Base-by-base conservation (phyloP, 1,139 yeast species). In the Candida albicans region DNA sequence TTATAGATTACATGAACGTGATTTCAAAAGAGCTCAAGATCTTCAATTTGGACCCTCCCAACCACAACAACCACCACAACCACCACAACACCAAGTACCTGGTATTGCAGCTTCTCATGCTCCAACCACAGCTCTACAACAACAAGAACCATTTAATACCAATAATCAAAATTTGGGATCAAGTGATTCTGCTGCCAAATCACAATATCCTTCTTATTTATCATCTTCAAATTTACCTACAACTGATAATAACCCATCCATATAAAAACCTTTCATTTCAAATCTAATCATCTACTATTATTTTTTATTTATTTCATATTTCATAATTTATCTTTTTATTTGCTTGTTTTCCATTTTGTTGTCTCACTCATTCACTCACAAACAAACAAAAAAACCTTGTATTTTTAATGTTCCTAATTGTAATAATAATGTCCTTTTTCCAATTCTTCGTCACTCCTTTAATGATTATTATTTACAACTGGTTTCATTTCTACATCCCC, bases 1-100 rank as follows among this genome's bases (percentile, higher is more conserved):
- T 61, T 77, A 77, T 54, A 81, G 79, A 60, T 68, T 85, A 36
- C 95, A 87, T 57, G 68, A 73, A 43, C 56, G 76, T 42, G 75
- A 70, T 49, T 33, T 44, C 29, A 50, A 37, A 34, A 41, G 43
- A 30, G 45, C 41, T 33, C 51, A 40, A 35, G 44, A 48, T 13
- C 29, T 34, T 24, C 39, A 36, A 10, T 11, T 29, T 28, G 14
- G 33, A 33, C 14, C 37, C 12, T 33, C 30, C 27, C 38, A 35
- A 26, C 27, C n/a, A 12, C 35, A 37, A 37, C 35, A 37, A 12
- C 35, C 18, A 8, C 35, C 29, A 30, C 35, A 28, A 18, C 26
- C 2, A 2, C 40, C 29, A 12, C 35, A 24, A 30, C 29, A 29
- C 14, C 13, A 25, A n/a, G 33, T 14, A 5, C 11, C 32, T 24